Percentiles rank a stretch among this genome's conserved stretches.
Conservation (phyloP, 2,329 filamentous ascomycete genomes). For the Neurospora crassa region DNA sequence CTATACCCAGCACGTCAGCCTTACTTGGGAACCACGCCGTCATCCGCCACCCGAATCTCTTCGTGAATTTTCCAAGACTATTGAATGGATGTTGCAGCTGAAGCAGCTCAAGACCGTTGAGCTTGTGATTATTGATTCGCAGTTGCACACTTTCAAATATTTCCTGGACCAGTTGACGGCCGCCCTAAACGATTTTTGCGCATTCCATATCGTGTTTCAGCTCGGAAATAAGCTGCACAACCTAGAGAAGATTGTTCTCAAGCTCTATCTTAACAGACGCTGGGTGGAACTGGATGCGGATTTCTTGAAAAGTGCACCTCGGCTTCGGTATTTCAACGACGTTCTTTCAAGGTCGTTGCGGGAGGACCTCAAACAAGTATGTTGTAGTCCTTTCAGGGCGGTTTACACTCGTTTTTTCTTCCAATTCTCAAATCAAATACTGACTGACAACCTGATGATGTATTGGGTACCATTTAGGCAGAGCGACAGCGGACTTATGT, state of each 20-base stretch:
- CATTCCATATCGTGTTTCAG: no score
- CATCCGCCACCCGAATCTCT: no score
- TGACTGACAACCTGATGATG: not conserved
- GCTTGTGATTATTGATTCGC: not conserved
- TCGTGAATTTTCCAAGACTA: no score
- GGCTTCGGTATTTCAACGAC: no score
- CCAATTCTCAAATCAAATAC: not conserved
- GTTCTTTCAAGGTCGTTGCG: not conserved
- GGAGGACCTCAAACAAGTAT: not conserved
- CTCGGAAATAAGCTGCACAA: not conserved
- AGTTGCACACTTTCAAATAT: no score
- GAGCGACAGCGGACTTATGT: not conserved
- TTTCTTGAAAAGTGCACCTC: no score
- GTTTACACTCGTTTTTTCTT: not conserved
- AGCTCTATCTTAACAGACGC: no score
- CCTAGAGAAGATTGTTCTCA: not conserved
- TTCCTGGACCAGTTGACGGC: no score
- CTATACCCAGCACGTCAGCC: not conserved
- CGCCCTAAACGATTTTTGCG: no score
- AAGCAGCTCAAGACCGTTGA: not conserved
- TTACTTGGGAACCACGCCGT: not conserved
- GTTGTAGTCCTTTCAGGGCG: not conserved
- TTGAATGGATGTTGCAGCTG: not conserved
- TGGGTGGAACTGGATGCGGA: no score
- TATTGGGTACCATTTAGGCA: not conserved